These are phyloP conservation scores for Kodamaea hsintzibuensis DNA, from an alignment of 805 yeast species.

Conservation along the genomic window DNA sequence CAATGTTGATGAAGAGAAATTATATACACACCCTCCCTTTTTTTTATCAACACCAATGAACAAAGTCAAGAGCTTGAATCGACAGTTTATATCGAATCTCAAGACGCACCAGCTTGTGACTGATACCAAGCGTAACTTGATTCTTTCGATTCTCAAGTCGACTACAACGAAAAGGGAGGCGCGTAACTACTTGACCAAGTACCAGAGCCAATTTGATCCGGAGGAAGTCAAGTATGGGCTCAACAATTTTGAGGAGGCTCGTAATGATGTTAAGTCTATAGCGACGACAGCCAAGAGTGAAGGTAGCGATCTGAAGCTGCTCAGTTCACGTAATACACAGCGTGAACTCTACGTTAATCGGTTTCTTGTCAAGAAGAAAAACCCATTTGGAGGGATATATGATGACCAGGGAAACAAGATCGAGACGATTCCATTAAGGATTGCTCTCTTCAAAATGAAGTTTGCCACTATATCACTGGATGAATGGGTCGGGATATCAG, in stretches of 20 bases:
- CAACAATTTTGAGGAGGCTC: background rate
- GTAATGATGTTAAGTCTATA: background rate
- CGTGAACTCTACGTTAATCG: conserved; percentile 35
- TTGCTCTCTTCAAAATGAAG: conserved; percentile 58
- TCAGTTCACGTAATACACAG: conserved; percentile 19
- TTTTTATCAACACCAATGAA: conserved; percentile 23
- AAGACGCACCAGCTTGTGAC: conserved; percentile 34
- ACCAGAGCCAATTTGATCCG: conserved; percentile 47
- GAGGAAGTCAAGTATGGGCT: conserved; percentile 9
- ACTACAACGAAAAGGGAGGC: conserved; percentile 96
- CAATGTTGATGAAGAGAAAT: background rate
- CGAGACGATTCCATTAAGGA: conserved; percentile 44
- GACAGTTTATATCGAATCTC: conserved; percentile 39
- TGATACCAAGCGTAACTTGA: conserved; percentile 61
- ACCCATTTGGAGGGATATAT: conserved; percentile 36
- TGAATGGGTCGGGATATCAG: conserved; percentile 49
- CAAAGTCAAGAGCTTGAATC: conserved; percentile 26
- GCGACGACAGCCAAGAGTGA: background rate
- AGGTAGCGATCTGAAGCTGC: conserved; percentile 6
- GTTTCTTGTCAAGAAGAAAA: conserved; percentile 24
- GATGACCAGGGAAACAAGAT: conserved; percentile 23
- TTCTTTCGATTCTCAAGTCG: conserved; percentile 81
- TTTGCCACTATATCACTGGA: conserved; percentile 32
- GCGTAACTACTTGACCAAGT: conserved; percentile 71
- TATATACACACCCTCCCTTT: background rate